phyloP scores from a whole-genome alignment of 2,329 filamentous ascomycete species.

The Blastomyces percursus region DNA sequence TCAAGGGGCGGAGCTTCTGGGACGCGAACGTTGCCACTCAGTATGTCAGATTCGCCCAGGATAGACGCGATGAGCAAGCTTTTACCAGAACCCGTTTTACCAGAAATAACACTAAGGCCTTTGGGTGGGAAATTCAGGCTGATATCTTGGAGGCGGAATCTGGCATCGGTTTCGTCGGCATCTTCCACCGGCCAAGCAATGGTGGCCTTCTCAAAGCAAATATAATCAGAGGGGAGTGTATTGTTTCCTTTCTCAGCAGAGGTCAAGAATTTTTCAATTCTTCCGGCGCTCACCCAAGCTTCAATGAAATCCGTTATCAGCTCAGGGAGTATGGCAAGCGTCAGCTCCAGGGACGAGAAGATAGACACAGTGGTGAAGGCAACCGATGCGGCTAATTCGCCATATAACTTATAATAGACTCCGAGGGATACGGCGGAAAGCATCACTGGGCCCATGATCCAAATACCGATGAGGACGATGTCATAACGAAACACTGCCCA shows the following conservation, averaged over 20 bases:
- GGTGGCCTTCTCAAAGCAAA: conserved; percentile 56
- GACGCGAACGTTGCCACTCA: conserved; percentile 50
- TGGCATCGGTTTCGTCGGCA: conserved; percentile 43
- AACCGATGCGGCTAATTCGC: conserved; percentile 55
- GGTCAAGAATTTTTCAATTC: conserved; percentile 60
- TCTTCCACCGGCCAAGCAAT: conserved; percentile 64
- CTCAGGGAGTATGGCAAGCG: conserved; percentile 60
- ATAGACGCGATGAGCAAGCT: conserved; percentile 62
- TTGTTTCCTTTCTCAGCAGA: conserved; percentile 52
- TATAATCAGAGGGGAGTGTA: conserved; percentile 45
- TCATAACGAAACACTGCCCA: conserved; percentile 58
- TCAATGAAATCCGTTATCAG: conserved; percentile 60
- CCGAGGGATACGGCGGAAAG: conserved; percentile 61
- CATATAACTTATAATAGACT: conserved; percentile 55
- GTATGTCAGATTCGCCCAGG: conserved; percentile 61
- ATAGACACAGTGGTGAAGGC: conserved; percentile 70
- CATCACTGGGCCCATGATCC: conserved; percentile 62
- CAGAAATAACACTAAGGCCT: conserved; percentile 63
- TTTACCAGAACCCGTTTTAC: conserved; percentile 68
- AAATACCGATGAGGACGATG: conserved; percentile 52
- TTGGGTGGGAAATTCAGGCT: conserved; percentile 56
- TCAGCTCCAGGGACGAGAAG: conserved; percentile 62
- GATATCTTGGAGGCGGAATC: conserved; percentile 56
- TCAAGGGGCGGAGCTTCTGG: conserved; percentile 38
- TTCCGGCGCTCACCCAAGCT: conserved; percentile 58